phyloP scores from a whole-genome alignment of 306 rosid genomes.

The Ziziphus jujuba region DNA sequence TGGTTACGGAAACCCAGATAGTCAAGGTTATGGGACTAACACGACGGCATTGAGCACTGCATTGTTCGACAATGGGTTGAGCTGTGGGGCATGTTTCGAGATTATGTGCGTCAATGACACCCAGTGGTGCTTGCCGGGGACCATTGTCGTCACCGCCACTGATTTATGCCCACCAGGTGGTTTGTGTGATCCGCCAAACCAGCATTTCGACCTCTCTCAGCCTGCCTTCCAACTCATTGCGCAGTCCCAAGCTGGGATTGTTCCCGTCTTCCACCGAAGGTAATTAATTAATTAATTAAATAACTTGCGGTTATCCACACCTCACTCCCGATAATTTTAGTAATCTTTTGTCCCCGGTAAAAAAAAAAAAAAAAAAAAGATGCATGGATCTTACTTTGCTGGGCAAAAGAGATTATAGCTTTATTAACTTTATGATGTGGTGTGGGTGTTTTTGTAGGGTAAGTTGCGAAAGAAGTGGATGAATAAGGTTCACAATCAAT shows the following conservation, averaged over 20 bases:
- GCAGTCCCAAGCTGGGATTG: slow-evolving; percentile 64
- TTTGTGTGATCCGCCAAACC: slow-evolving; percentile 83
- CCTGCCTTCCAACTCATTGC: slow-evolving; percentile 77
- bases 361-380: too few species aligned
- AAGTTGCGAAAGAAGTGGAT: slow-evolving; percentile 70
- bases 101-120: slow-evolving; percentile 67
- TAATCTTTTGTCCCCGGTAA: too few species aligned
- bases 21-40: slow-evolving; percentile 74
- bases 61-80: slow-evolving; percentile 69
- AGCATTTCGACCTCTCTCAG: slow-evolving; percentile 75
- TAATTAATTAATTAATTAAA: too few species aligned
- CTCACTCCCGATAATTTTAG: too few species aligned
- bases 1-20: slow-evolving; percentile 79
- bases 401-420: too few species aligned
- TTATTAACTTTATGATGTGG: too few species aligned
- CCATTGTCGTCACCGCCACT: slow-evolving; percentile 77
- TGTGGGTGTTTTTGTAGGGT: too few species aligned
- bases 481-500: slow-evolving; percentile 71
- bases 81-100: slow-evolving; percentile 75
- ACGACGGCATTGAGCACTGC: slow-evolving; percentile 84
- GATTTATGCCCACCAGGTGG: slow-evolving; percentile 88
- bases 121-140: slow-evolving; percentile 63
- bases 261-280: slow-evolving; percentile 72
- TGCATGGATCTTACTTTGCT: too few species aligned
- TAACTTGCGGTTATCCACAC: too few species aligned